Evolutionary conservation across 2,329 filamentous ascomycete genomes (phyloP).

Genomic region (Simplicillium aogashimaense): DNA sequence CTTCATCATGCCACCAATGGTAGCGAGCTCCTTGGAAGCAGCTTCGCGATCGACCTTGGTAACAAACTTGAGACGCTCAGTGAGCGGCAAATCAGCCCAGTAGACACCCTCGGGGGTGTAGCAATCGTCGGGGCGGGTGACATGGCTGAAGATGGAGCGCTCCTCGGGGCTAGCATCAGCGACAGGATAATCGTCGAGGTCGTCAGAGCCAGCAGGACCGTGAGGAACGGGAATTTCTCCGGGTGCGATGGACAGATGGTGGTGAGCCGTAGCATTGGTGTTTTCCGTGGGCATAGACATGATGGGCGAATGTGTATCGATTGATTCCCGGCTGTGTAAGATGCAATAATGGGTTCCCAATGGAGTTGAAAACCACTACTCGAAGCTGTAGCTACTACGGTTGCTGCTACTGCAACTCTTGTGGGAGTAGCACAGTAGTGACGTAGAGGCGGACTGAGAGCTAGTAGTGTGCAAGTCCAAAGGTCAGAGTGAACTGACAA

Average conservation of each 20-base stretch:
- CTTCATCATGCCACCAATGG: constrained; percentile 73
- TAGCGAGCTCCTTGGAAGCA: constrained; percentile 53
- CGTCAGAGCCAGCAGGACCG: constrained; percentile 32
- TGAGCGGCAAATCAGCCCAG: constrained; percentile 78
- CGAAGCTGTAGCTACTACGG: no score
- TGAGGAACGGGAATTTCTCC: constrained; percentile 49
- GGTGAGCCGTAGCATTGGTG: constrained; percentile 11
- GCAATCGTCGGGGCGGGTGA: constrained; percentile 81
- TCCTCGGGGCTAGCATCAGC: constrained; percentile 36
- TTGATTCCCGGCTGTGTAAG: no score
- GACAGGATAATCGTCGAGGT: constrained; percentile 33
- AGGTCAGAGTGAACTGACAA: neutral
- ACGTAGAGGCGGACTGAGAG: neutral
- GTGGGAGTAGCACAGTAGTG: no score
- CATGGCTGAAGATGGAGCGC: constrained; percentile 59
- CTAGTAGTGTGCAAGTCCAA: constrained; percentile 1
- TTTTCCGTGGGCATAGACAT: constrained; percentile 3
- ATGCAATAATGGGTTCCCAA: no score
- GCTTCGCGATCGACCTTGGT: constrained; percentile 62
- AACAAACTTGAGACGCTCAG: constrained; percentile 66
- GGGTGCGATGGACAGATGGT: constrained; percentile 26
- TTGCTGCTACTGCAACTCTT: no score
- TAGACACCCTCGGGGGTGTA: constrained; percentile 77
- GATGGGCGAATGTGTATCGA: constrained; percentile 1
- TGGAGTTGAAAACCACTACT: no score